Percentiles rank a stretch among this genome's conserved stretches.
These are phyloP conservation scores for Solanum rostratum DNA, from an alignment of 257 asterid species.

Conservation along the genomic window DNA sequence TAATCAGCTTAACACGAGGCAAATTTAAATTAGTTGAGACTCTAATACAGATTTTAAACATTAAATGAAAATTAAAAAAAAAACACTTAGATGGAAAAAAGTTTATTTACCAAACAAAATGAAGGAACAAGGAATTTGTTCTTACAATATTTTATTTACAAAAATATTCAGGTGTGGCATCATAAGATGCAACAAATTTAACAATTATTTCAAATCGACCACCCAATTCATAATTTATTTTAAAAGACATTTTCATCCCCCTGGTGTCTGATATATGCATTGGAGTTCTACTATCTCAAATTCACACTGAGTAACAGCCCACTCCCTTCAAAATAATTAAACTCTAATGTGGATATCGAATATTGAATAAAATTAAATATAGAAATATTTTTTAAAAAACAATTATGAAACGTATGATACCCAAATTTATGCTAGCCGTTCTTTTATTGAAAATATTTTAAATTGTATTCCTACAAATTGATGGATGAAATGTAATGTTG, in stretches of 20 bases:
- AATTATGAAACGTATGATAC: no score
- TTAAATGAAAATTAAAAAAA: not conserved
- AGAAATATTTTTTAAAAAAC: no score
- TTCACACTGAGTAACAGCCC: rapidly evolving
- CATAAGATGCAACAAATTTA: not conserved
- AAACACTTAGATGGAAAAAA: not conserved
- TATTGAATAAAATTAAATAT: no score
- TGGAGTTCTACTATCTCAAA: no score
- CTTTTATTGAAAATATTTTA: not conserved
- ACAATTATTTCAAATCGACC: not conserved
- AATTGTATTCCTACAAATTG: not conserved
- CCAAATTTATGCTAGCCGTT: not conserved
- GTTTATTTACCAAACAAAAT: not conserved
- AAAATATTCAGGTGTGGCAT: not conserved
- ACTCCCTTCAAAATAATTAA: no score
- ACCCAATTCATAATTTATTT: not conserved
- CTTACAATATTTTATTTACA: not conserved
- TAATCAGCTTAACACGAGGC: not conserved
- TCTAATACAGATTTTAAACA: rapidly evolving
- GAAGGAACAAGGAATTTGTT: not conserved
- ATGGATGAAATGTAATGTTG: not conserved
- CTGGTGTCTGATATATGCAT: no score
- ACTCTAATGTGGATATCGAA: no score
- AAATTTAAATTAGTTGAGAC: not conserved
- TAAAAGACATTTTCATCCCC: not conserved